A percentile compares a stretch with the other conserved stretches of the same genome.
These are phyloP conservation scores for Cryphonectria parasitica DNA, from an alignment of 2,329 filamentous ascomycete genomes.

Conservation along the genomic window DNA sequence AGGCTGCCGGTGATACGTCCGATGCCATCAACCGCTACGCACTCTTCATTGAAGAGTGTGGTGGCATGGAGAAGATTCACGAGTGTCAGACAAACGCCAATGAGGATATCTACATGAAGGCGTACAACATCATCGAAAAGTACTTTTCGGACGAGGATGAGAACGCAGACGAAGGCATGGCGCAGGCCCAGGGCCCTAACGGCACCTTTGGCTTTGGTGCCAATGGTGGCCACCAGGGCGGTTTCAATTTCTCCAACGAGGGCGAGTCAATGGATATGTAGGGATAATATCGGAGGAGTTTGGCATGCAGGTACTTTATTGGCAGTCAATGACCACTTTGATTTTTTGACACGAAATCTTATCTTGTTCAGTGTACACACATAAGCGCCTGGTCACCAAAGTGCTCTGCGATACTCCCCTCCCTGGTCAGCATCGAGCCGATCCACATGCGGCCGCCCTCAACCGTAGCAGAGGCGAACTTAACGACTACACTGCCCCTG, in stretches of 20 bases:
- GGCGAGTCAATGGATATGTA: constrained; percentile 70
- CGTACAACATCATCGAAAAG: constrained; percentile 99
- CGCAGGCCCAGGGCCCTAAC: constrained; percentile 69
- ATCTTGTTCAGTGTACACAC: constrained; percentile 62
- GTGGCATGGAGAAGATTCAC: constrained; percentile 99
- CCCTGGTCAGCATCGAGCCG: constrained; percentile 70
- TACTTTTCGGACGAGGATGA: constrained; percentile 99
- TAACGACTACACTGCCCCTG: constrained; percentile 84
- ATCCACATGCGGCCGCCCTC: constrained; percentile 84
- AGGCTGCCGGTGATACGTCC: constrained; percentile 73
- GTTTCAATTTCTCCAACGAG: constrained; percentile 90
- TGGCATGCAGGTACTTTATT: constrained; percentile 5
- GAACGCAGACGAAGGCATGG: constrained; percentile 80
- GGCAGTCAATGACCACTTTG: neutral
- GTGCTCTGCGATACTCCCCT: constrained; percentile 69
- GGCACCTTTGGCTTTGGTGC: constrained; percentile 81
- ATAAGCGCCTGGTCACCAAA: constrained; percentile 85
- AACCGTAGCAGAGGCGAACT: constrained; percentile 82
- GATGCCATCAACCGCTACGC: constrained; percentile 95
- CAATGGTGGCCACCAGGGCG: constrained; percentile 67
- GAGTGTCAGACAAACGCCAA: constrained; percentile 99
- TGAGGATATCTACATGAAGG: constrained; percentile 99
- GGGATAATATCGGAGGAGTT: constrained; percentile 27
- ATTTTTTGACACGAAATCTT: neutral
- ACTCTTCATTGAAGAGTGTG: constrained; percentile 97